phyloP scores from a whole-genome alignment of 2,329 filamentous ascomycete species.

The Truncatella angustata region DNA sequence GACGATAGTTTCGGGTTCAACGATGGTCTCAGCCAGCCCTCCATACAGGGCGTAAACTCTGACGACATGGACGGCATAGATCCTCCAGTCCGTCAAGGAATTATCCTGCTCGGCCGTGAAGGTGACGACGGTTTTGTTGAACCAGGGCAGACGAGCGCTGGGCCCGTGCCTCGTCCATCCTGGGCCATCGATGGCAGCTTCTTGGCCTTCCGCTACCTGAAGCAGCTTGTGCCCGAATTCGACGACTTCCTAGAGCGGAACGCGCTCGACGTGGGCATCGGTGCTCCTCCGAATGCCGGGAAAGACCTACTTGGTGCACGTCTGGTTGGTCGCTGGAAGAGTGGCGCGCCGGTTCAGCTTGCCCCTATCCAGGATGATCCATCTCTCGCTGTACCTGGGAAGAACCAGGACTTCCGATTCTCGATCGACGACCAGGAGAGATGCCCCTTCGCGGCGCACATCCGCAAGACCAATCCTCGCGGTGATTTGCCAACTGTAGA shows the following conservation, averaged over 20 bases:
- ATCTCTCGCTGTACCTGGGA: constrained; percentile 19
- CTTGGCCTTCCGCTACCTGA: constrained; percentile 40
- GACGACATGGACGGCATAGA: constrained; percentile 22
- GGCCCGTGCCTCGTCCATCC: constrained; percentile 19
- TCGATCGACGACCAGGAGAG: constrained; percentile 27
- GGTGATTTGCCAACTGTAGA: constrained; percentile 27
- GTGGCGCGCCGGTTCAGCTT: constrained; percentile 27
- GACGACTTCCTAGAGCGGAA: constrained; percentile 35
- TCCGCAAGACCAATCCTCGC: constrained; percentile 45
- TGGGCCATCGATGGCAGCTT: constrained; percentile 45
- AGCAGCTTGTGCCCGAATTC: constrained; percentile 44
- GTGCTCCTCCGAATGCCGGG: constrained; percentile 8
- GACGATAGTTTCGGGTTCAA: constrained; percentile 36
- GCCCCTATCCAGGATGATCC: constrained; percentile 29
- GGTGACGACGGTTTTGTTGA: constrained; percentile 25
- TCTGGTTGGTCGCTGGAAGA: constrained; percentile 43
- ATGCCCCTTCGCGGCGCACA: constrained; percentile 45
- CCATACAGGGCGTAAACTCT: constrained; percentile 17
- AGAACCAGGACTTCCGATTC: constrained; percentile 36
- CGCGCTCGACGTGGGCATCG: constrained; percentile 21
- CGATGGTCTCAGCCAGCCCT: constrained; percentile 41
- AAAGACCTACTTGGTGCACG: constrained; percentile 37
- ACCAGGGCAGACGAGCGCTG: neutral
- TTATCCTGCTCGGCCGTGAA: constrained; percentile 35
- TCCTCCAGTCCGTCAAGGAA: constrained; percentile 20